These are phyloP conservation scores for Penicillium psychrofluorescens DNA, from an alignment of 495 filamentous ascomycete species.

Conservation along the genomic window DNA sequence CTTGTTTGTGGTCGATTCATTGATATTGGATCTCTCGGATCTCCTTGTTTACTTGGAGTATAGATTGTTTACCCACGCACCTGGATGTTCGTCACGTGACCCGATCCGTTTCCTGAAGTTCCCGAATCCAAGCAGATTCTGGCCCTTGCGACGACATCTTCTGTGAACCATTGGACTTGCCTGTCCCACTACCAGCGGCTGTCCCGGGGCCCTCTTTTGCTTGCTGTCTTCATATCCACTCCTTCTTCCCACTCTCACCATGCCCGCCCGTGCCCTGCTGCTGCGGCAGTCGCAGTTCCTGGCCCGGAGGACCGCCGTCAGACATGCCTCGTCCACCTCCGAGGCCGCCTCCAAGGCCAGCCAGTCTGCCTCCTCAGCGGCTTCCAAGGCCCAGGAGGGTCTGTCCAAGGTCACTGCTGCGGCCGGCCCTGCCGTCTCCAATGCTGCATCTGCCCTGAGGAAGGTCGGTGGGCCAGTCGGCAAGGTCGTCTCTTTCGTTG, in stretches of 20 bases:
- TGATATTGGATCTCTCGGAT: not conserved
- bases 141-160: conserved; percentile 26
- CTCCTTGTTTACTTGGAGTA: not conserved
- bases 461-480: conserved; percentile 83
- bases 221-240: conserved; percentile 20
- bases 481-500: conserved; percentile 67
- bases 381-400: conserved; percentile 76
- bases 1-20: too few species aligned
- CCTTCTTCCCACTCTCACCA: conserved; percentile 28
- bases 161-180: conserved; percentile 31
- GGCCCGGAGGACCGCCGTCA: conserved; percentile 47
- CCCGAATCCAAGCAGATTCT: conserved; percentile 39
- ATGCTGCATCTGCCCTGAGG: conserved; percentile 61
- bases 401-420: conserved; percentile 75
- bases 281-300: conserved; percentile 56
- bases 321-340: conserved; percentile 58
- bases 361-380: conserved; percentile 53
- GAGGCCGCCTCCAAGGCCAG: conserved; percentile 67
- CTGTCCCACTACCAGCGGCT: conserved; percentile 26
- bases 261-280: conserved; percentile 53
- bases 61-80: not conserved
- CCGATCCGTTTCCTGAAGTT: conserved; percentile 35
- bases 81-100: conserved; percentile 15
- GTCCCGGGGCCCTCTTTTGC: conserved; percentile 18
- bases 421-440: conserved; percentile 68